Conservation (phyloP, 768 basidiomycete species). For the Lactarius quietus region DNA sequence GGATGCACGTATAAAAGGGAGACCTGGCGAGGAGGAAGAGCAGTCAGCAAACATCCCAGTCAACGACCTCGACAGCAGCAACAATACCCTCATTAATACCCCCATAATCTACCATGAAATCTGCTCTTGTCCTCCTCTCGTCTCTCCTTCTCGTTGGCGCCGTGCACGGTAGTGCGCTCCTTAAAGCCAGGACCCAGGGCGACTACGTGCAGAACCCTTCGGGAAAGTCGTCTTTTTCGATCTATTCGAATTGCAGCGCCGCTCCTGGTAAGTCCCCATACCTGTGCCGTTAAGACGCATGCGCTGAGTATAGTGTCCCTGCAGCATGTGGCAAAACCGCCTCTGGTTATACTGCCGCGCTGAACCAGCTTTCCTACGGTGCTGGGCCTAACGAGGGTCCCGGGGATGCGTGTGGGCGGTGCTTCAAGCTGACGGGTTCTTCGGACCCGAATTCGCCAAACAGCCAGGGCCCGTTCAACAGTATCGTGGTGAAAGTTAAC, state of each 20-base stretch:
- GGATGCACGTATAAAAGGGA: neutral
- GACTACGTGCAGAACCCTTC: slow-evolving; percentile 53
- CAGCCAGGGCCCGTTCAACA: slow-evolving; percentile 51
- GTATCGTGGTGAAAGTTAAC: slow-evolving; percentile 51
- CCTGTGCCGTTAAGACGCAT: neutral
- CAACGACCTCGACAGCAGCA: too few species aligned
- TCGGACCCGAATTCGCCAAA: slow-evolving; percentile 48
- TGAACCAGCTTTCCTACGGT: slow-evolving; percentile 56
- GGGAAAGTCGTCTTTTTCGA: slow-evolving; percentile 54
- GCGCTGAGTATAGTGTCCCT: neutral
- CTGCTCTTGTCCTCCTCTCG: neutral
- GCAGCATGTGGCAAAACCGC: slow-evolving; percentile 52
- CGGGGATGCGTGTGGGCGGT: slow-evolving; percentile 62
- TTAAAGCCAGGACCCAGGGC: slow-evolving; percentile 35
- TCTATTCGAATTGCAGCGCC: slow-evolving; percentile 49
- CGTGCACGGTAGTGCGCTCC: neutral
- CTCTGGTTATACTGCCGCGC: slow-evolving; percentile 51
- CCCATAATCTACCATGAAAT: slow-evolving; percentile 5
- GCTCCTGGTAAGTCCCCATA: slow-evolving; percentile 39
- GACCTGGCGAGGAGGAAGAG: too few species aligned
- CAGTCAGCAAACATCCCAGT: too few species aligned
- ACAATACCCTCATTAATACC: too few species aligned
- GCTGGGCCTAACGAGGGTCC: slow-evolving; percentile 46
- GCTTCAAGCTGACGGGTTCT: slow-evolving; percentile 53
- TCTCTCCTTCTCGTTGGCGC: neutral